These are phyloP conservation scores for Artemisia annua DNA, from an alignment of 129 eudicot species.

Conservation along the genomic window DNA sequence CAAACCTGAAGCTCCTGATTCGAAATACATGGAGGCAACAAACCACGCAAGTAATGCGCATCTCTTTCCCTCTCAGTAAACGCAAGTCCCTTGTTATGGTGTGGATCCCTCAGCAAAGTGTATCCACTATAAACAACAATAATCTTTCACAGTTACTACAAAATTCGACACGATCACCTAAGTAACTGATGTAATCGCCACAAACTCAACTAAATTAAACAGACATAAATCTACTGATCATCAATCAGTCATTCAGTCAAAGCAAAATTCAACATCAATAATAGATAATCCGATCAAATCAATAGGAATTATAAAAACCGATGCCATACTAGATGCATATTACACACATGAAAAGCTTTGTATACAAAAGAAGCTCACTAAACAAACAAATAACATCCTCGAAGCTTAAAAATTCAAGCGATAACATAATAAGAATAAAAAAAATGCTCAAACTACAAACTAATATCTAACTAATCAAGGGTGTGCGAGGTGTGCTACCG, in stretches of 20 bases:
- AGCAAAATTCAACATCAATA: too few species aligned
- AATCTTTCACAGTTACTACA: conserved; percentile 11
- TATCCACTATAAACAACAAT: conserved; percentile 57
- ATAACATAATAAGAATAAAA: too few species aligned
- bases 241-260: conserved; percentile 4
- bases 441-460: too few species aligned
- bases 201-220: neutral
- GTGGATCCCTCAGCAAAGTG: conserved; percentile 86
- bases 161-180: neutral
- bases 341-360: neutral
- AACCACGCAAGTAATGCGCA: conserved; percentile 82
- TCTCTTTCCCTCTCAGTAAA: conserved; percentile 90
- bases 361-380: too few species aligned
- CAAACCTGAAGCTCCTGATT: conserved; percentile 81
- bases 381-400: conserved; percentile 8
- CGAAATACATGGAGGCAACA: conserved; percentile 65
- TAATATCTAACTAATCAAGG: neutral
- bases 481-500: too few species aligned
- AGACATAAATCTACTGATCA: conserved; percentile 10
- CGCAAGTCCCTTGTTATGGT: conserved; percentile 89
- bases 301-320: too few species aligned
- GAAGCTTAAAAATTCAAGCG: neutral
- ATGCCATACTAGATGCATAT: too few species aligned
- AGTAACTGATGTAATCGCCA: conserved; percentile 15
- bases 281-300: neutral